phyloP scores from a whole-genome alignment of 371 early-diverging fungal species.

The Mortierella sp. region DNA sequence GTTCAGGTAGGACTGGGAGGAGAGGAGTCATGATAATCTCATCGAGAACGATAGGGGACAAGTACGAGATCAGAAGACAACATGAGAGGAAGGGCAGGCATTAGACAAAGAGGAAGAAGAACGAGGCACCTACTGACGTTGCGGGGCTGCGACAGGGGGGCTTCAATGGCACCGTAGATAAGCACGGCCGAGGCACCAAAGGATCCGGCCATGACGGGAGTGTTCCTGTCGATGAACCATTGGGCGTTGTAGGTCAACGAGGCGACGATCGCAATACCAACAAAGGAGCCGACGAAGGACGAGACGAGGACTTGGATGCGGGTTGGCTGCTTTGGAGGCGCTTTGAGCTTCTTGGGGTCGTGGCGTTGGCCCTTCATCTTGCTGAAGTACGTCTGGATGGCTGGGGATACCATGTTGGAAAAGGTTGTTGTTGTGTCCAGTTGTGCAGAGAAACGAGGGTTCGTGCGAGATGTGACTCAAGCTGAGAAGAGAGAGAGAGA shows the following conservation, averaged over 20 bases:
- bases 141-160: slow-evolving; percentile 83
- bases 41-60: background rate
- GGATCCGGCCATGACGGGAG: slow-evolving; percentile 47
- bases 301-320: slow-evolving; percentile 40
- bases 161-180: slow-evolving; percentile 77
- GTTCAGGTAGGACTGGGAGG: background rate
- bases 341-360: slow-evolving; percentile 29
- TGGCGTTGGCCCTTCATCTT: slow-evolving; percentile 51
- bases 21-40: background rate
- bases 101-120: background rate
- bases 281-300: slow-evolving; percentile 45
- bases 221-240: slow-evolving; percentile 44
- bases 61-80: background rate
- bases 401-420: slow-evolving; percentile 12
- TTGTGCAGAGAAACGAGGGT: background rate
- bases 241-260: slow-evolving; percentile 37
- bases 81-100: background rate
- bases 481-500: background rate
- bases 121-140: slow-evolving; percentile 61
- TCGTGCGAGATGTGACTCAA: background rate
- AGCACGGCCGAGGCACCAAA: slow-evolving; percentile 69
- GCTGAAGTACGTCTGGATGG: slow-evolving; percentile 31
- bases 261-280: slow-evolving; percentile 40
- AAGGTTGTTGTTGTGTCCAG: background rate
- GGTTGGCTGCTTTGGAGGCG: slow-evolving; percentile 21